phyloP scores from a whole-genome alignment of 257 asterid species.

The Pogostemon cablin region DNA sequence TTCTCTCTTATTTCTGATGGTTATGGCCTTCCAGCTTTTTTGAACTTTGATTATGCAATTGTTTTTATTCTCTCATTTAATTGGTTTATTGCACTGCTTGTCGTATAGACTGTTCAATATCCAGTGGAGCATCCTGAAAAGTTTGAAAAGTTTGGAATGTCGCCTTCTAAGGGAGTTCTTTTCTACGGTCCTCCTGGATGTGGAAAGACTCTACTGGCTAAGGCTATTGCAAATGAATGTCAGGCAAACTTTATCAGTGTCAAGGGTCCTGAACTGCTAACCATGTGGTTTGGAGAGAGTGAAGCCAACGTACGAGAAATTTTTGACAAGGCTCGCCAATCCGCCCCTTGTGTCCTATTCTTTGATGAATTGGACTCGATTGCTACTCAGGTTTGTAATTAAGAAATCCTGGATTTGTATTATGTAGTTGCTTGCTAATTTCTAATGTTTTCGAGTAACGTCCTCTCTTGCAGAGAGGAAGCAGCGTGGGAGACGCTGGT shows the following conservation, averaged over 20 bases:
- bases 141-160: constrained; percentile 94
- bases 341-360: constrained; percentile 96
- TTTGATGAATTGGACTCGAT: constrained; percentile 91
- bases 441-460: background rate
- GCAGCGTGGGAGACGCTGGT: constrained; percentile 83
- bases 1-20: background rate
- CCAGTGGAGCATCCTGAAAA: constrained; percentile 99
- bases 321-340: constrained; percentile 85
- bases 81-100: constrained; percentile 3
- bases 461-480: constrained; percentile 66
- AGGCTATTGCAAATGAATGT: constrained; percentile 93
- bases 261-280: constrained; percentile 90
- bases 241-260: constrained; percentile 92
- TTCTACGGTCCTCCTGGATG: constrained; percentile 96
- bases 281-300: constrained; percentile 99
- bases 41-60: background rate
- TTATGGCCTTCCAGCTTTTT: background rate
- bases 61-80: background rate
- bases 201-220: constrained; percentile 86
- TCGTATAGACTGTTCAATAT: constrained; percentile 80
- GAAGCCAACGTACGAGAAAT: constrained; percentile 93
- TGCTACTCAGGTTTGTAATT: constrained; percentile 77
- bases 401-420: background rate
- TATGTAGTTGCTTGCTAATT: background rate
- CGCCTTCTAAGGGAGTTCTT: constrained; percentile 94